These are phyloP conservation scores for Asterella californica DNA, from an alignment of 225 moss, liverwort and hornwort species.

Conservation along the genomic window DNA sequence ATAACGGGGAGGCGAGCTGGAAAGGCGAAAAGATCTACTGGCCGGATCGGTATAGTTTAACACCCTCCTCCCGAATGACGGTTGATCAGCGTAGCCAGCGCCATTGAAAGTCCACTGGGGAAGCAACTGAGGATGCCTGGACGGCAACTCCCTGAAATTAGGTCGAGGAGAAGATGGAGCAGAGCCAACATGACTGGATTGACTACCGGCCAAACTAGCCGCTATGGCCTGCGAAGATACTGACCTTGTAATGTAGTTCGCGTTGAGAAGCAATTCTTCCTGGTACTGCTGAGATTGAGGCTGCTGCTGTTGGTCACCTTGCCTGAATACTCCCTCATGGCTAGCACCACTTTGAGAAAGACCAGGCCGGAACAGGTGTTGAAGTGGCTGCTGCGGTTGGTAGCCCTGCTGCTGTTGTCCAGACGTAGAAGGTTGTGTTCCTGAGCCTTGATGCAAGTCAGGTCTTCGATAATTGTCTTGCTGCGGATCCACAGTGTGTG, in stretches of 20 bases:
- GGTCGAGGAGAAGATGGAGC: slow-evolving; percentile 83
- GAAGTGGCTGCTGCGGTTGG: slow-evolving; percentile 53
- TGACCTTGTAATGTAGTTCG: slow-evolving; percentile 55
- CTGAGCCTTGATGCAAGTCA: slow-evolving; percentile 53
- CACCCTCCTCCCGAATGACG: slow-evolving; percentile 51
- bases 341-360: slow-evolving; percentile 30
- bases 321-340: slow-evolving; percentile 57
- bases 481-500: slow-evolving; percentile 61
- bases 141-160: slow-evolving; percentile 50
- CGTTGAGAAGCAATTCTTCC: slow-evolving; percentile 33
- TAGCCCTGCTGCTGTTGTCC: slow-evolving; percentile 39
- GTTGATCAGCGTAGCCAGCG: slow-evolving; percentile 57
- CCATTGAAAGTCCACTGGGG: slow-evolving; percentile 52
- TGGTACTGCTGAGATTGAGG: slow-evolving; percentile 51
- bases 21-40: slow-evolving; percentile 55
- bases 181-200: slow-evolving; percentile 64
- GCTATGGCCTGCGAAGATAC: slow-evolving; percentile 53
- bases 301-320: slow-evolving; percentile 65
- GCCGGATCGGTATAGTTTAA: slow-evolving; percentile 49
- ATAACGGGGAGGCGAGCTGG: slow-evolving; percentile 81
- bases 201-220: slow-evolving; percentile 34
- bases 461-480: slow-evolving; percentile 56
- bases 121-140: slow-evolving; percentile 54
- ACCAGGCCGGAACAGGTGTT: slow-evolving; percentile 45
- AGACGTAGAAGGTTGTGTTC: slow-evolving; percentile 44